A percentile compares a stretch with the other conserved stretches of the same genome.
Evolutionary conservation across 495 filamentous ascomycete species (phyloP).

Genomic region (Talaromyces ruber): DNA sequence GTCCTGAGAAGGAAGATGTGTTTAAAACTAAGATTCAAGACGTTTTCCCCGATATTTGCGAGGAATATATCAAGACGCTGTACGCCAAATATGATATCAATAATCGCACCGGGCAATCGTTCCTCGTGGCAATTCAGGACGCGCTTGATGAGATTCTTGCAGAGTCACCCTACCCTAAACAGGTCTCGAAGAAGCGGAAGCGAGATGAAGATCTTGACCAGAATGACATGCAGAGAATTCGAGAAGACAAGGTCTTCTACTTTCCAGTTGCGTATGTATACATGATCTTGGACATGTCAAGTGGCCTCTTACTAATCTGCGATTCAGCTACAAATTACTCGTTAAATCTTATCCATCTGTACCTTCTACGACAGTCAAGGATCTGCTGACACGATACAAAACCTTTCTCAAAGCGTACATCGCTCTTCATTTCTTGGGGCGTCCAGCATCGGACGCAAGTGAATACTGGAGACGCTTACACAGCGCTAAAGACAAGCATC

Average conservation of each 20-base stretch:
- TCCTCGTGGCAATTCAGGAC: slow-evolving; percentile 12
- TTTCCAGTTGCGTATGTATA: not conserved
- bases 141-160: slow-evolving; percentile 38
- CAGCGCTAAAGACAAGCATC: not conserved
- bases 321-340: slow-evolving; percentile 1
- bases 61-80: slow-evolving; percentile 29
- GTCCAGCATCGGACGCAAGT: not conserved
- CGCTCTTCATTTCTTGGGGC: not conserved
- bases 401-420: slow-evolving; percentile 1
- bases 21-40: slow-evolving; percentile 31
- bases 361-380: not conserved
- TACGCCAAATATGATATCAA: slow-evolving; percentile 13
- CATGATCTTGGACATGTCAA: not conserved
- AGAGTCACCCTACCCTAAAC: slow-evolving; percentile 37
- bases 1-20: slow-evolving; percentile 14
- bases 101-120: not conserved
- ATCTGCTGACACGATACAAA: slow-evolving; percentile 7
- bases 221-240: slow-evolving; percentile 21
- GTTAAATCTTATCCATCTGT: slow-evolving; percentile 3
- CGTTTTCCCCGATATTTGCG: slow-evolving; percentile 43
- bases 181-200: slow-evolving; percentile 29
- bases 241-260: not conserved
- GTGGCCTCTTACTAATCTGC: not conserved
- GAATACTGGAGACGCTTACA: slow-evolving; percentile 1
- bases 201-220: slow-evolving; percentile 7